Evolutionary conservation across 2,329 filamentous ascomycete species (phyloP).

Genomic region (Exophiala bonariae): DNA sequence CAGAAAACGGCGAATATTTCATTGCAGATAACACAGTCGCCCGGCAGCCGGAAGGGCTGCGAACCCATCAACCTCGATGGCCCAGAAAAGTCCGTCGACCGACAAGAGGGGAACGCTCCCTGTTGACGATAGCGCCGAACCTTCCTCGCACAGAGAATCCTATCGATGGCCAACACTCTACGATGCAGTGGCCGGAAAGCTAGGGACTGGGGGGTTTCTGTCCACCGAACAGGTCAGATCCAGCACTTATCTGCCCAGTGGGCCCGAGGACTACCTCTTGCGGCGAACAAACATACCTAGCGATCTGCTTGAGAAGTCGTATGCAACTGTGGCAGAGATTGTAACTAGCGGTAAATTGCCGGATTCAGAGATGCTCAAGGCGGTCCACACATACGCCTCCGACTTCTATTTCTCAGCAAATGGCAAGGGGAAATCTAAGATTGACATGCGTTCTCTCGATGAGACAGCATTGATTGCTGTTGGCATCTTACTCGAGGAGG

Average conservation of each 20-base stretch:
- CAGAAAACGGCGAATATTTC: too few species aligned
- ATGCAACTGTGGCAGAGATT: not conserved
- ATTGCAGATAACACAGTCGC: too few species aligned
- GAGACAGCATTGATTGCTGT: conserved; percentile 63
- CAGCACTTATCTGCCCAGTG: not conserved
- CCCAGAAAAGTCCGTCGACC: too few species aligned
- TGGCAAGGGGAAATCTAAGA: conserved; percentile 39
- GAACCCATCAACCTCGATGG: too few species aligned
- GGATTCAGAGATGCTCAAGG: conserved; percentile 56
- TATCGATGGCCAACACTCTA: not conserved
- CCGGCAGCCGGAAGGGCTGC: too few species aligned
- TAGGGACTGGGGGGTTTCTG: not conserved
- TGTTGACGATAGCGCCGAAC: too few species aligned
- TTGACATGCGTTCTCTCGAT: conserved; percentile 52
- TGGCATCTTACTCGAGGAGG: conserved; percentile 62
- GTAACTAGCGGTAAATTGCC: conserved; percentile 48
- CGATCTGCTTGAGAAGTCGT: not conserved
- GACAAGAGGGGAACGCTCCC: too few species aligned
- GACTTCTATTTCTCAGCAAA: conserved; percentile 52
- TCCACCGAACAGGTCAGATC: not conserved
- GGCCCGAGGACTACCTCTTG: not conserved
- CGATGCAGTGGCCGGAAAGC: not conserved
- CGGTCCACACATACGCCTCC: conserved; percentile 58
- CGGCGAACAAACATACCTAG: not conserved
- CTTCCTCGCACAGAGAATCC: too few species aligned